Percentiles rank a stretch among this genome's conserved stretches.
Evolutionary conservation across 164 flowering plant species (phyloP).

Genomic region (Liriodendron chinense): DNA sequence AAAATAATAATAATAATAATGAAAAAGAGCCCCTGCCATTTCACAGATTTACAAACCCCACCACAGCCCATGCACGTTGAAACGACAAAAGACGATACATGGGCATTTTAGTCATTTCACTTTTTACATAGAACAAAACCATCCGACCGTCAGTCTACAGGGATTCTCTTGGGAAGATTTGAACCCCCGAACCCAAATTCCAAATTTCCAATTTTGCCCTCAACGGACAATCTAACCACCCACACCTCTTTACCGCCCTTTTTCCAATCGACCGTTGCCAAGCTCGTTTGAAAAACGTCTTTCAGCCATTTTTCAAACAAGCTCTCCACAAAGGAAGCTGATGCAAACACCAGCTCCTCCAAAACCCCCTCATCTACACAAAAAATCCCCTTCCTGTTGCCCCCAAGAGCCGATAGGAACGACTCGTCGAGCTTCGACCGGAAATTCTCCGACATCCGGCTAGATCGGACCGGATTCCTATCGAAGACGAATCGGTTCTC

Average conservation of each 20-base stretch:
- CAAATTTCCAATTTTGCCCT: slow-evolving; percentile 31
- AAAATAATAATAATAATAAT: neutral
- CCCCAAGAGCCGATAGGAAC: slow-evolving; percentile 35
- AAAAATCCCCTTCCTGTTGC: slow-evolving; percentile 22
- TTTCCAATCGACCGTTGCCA: slow-evolving; percentile 31
- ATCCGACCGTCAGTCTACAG: slow-evolving; percentile 18
- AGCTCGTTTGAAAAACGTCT: slow-evolving; percentile 65
- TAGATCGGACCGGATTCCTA: slow-evolving; percentile 17
- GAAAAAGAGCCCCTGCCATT: neutral
- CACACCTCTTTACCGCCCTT: slow-evolving; percentile 36
- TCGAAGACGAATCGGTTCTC: slow-evolving; percentile 36
- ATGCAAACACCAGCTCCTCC: slow-evolving; percentile 42
- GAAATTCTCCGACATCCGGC: slow-evolving; percentile 33
- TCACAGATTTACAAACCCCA: neutral
- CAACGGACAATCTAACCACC: slow-evolving; percentile 44
- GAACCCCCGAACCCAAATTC: slow-evolving; percentile 61
- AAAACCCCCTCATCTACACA: slow-evolving; percentile 49
- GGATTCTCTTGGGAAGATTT: slow-evolving; percentile 63
- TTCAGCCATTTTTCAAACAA: slow-evolving; percentile 71
- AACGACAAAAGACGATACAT: slow-evolving; percentile 22
- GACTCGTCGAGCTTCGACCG: slow-evolving; percentile 34
- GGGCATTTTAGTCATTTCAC: slow-evolving; percentile 19
- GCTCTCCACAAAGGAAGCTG: slow-evolving; percentile 40
- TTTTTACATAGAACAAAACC: slow-evolving; percentile 6
- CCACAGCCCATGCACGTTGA: neutral